Base-by-base conservation (phyloP, 208 protist genomes). In the Crithidia expoeki region DNA sequence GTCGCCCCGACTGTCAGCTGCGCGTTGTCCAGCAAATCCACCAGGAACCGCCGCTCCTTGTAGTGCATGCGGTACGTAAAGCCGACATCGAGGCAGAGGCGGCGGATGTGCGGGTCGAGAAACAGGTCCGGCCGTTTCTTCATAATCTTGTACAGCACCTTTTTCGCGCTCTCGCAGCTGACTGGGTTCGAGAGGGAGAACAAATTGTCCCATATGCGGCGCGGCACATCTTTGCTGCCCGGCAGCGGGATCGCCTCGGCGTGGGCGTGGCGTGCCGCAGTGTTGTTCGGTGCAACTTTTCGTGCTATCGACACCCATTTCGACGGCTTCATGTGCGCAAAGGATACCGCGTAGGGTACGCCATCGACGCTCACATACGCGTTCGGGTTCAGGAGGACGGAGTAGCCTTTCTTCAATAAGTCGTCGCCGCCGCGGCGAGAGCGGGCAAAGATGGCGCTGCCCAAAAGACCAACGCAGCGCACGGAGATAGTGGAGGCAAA, bases 341-440 rank as follows among this genome's bases (percentile, higher is more conserved):
- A 91, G 38, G 86, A 76, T 19, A 96, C 92, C 30, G 89, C 80
- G 64, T 94, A 96, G n/a, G 89, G 88, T 17, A 94, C 81, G 33
- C 92, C 92, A 27, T 89, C 85, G 10, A 77, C 81, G 57, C 92
- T 94, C n/a, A 85, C 84, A 80, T 96, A 96, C 57, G 89, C 92
- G 62, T 86, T 90, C 23, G 79, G 74, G 70, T 90, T 90, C 57
- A 81, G 62, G 25, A 91, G 32, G 4, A 94, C 81, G 33, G 68
- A 63, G 76, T 85, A 84, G 17, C 83, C 84, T 33, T 73, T 67
- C 40, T 71, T 72, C 32, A 51, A 27, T 38, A 94, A 52, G 40
- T 83, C 80, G 30, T 77, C 78, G 19, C 61, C 78, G 40, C 74
- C 81, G 21, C 81, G 81, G 62, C 59, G 74, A 11, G 80, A 89